phyloP scores from a whole-genome alignment of 805 yeast species.

The Hanseniaspora taiwanica region DNA sequence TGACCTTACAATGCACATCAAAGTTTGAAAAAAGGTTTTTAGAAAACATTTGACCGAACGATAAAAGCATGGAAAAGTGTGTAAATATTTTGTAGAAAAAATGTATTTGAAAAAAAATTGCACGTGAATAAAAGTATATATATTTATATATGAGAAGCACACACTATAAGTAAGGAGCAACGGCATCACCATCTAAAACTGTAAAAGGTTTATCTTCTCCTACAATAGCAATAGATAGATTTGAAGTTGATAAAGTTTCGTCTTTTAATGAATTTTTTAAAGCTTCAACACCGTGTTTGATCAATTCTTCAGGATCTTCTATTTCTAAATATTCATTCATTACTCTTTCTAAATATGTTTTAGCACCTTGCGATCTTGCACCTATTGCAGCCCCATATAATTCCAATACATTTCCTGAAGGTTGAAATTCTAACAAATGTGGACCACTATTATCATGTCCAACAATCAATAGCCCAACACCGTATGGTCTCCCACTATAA shows the following conservation, averaged over 20 bases:
- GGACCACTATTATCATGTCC: conserved; percentile 94
- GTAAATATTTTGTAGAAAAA: too few relatives aligned
- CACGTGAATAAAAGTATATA: neutral
- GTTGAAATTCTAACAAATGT: conserved; percentile 88
- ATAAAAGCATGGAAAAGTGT: too few relatives aligned
- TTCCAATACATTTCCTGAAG: conserved; percentile 87
- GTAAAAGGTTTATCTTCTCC: conserved; percentile 67
- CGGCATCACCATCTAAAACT: conserved; percentile 76
- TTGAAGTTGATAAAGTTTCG: conserved; percentile 70
- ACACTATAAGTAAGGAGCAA: conserved; percentile 26
- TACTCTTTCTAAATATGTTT: conserved; percentile 86
- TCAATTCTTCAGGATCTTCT: conserved; percentile 53
- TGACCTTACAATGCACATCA: too few relatives aligned
- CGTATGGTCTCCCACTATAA: conserved; percentile 95
- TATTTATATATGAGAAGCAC: neutral
- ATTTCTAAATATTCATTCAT: conserved; percentile 52
- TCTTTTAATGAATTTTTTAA: conserved; percentile 93
- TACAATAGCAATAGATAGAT: conserved; percentile 88
- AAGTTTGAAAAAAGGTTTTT: too few relatives aligned
- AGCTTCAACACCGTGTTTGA: conserved; percentile 78
- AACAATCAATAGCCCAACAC: conserved; percentile 83
- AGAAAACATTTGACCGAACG: too few relatives aligned
- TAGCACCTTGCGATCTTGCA: conserved; percentile 96
- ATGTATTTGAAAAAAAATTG: neutral
- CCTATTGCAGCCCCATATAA: conserved; percentile 93